Evolutionary conservation across 2,329 filamentous ascomycete genomes (phyloP).

Genomic region (Penicillium expansum): DNA sequence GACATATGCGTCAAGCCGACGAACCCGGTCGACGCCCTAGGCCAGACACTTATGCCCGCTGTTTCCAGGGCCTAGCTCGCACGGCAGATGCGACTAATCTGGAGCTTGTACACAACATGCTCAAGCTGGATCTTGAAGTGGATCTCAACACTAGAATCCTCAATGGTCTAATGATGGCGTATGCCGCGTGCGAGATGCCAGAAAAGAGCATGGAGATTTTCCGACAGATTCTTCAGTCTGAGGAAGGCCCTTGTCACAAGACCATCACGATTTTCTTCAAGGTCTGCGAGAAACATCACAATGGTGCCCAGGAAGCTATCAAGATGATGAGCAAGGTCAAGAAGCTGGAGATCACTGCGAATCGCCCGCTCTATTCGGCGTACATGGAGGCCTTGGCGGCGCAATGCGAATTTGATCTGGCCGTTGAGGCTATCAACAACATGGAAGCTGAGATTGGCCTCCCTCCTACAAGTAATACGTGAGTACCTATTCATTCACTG

Average conservation of each 20-base stretch:
- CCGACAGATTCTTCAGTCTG: constrained; percentile 75
- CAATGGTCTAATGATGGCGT: constrained; percentile 85
- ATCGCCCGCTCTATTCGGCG: constrained; percentile 67
- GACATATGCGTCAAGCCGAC: constrained; percentile 83
- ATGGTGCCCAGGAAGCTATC: constrained; percentile 45
- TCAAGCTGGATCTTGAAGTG: constrained; percentile 85
- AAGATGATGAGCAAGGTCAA: constrained; percentile 59
- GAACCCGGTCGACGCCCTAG: constrained; percentile 64
- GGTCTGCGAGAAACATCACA: constrained; percentile 62
- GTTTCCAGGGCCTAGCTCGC: constrained; percentile 70
- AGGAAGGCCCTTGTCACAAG: constrained; percentile 81
- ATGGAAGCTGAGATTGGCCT: constrained; percentile 66
- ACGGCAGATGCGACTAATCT: constrained; percentile 62
- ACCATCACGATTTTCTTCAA: constrained; percentile 79
- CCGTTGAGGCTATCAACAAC: constrained; percentile 62
- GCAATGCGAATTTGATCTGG: constrained; percentile 67
- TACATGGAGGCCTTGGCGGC: constrained; percentile 76
- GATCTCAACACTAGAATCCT: constrained; percentile 72
- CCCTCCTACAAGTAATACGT: constrained; percentile 68
- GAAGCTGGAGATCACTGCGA: constrained; percentile 74
- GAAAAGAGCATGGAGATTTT: constrained; percentile 73
- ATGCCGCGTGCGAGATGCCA: constrained; percentile 66
- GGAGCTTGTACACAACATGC: constrained; percentile 80
- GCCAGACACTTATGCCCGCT: constrained; percentile 71
- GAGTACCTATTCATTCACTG: constrained; percentile 41